Conservation (phyloP, 2,329 filamentous ascomycete species). For the Monosporascus ibericus region DNA sequence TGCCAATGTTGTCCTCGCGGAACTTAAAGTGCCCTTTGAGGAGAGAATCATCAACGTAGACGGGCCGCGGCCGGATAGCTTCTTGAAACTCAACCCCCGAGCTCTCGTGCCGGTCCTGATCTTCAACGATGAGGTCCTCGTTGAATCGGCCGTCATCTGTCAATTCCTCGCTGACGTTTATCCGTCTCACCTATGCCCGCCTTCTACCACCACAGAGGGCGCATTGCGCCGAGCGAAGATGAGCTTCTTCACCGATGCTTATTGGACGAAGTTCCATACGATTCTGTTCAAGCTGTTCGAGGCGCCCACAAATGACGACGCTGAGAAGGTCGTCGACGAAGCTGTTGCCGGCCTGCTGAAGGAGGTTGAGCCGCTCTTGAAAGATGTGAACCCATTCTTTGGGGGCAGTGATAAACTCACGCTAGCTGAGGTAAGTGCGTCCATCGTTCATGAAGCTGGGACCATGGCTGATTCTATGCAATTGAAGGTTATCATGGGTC, state of each 20-base stretch:
- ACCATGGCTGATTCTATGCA: background rate
- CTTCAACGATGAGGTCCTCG: constrained; percentile 62
- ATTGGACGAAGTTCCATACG: constrained; percentile 53
- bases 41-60: constrained; percentile 68
- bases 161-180: constrained; percentile 66
- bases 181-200: constrained; percentile 60
- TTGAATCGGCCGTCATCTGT: constrained; percentile 67
- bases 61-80: constrained; percentile 64
- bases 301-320: constrained; percentile 43
- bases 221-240: constrained; percentile 62
- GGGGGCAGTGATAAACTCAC: constrained; percentile 60
- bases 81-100: constrained; percentile 71
- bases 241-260: constrained; percentile 68
- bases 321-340: constrained; percentile 39
- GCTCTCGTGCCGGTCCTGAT: constrained; percentile 69
- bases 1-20: constrained; percentile 63
- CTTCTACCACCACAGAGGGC: constrained; percentile 42
- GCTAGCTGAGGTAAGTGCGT: constrained; percentile 59
- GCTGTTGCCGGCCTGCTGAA: constrained; percentile 54
- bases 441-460: background rate
- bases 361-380: constrained; percentile 68
- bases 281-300: constrained; percentile 17
- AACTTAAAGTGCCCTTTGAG: constrained; percentile 60
- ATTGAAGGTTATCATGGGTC: constrained; percentile 52
- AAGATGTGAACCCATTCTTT: constrained; percentile 53